A percentile compares a stretch with the other conserved stretches of the same genome.
These are phyloP conservation scores for Podila minutissima DNA, from an alignment of 192 early-diverging fungal species.

Conservation along the genomic window DNA sequence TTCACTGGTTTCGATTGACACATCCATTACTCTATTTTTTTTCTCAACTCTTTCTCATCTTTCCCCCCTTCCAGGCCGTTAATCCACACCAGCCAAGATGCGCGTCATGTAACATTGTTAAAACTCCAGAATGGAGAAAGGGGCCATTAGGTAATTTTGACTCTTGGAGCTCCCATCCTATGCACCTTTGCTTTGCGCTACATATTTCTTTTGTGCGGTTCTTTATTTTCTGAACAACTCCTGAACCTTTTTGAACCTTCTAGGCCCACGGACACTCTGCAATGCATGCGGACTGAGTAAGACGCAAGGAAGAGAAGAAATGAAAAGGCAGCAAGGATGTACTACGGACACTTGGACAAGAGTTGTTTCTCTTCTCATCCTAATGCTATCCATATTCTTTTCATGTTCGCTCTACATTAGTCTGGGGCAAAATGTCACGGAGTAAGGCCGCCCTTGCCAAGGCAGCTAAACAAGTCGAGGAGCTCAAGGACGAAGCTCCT, in stretches of 20 bases:
- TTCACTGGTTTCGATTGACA: neutral
- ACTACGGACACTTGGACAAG: neutral
- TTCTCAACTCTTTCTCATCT: too few species aligned
- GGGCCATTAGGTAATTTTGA: conserved; percentile 32
- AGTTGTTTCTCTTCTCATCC: neutral
- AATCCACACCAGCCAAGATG: conserved; percentile 37
- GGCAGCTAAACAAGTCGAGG: conserved; percentile 21
- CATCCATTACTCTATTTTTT: neutral
- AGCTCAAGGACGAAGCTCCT: conserved; percentile 5
- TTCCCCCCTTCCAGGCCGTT: neutral
- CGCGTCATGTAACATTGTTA: conserved; percentile 46
- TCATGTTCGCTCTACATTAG: conserved; percentile 4
- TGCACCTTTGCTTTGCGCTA: neutral
- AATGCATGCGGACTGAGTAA: conserved; percentile 52
- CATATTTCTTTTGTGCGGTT: neutral
- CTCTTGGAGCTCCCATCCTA: neutral
- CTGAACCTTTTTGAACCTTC: too few species aligned
- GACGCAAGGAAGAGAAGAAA: neutral
- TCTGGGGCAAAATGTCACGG: conserved; percentile 49
- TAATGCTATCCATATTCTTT: neutral
- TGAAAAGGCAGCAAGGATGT: too few species aligned
- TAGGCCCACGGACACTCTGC: conserved; percentile 47
- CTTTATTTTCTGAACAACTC: neutral
- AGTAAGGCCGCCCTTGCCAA: conserved; percentile 27
- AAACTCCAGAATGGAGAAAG: conserved; percentile 52